Conservation (phyloP, 345 rosid genomes). For the Kernera saxatilis region DNA sequence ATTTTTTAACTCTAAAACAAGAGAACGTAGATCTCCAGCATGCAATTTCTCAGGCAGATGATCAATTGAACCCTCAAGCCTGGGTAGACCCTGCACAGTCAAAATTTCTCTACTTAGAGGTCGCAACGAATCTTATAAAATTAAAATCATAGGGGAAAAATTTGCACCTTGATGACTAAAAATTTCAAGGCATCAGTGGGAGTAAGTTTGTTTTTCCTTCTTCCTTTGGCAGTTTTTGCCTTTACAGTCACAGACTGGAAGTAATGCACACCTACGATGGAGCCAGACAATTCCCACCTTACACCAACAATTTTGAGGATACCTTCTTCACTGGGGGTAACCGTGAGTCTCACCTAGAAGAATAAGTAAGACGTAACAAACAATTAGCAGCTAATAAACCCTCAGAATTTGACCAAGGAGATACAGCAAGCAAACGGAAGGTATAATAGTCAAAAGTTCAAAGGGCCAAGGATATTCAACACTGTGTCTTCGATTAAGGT, state of each 20-base stretch:
- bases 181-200: slow-evolving; percentile 56
- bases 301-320: slow-evolving; percentile 78
- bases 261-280: slow-evolving; percentile 60
- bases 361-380: slow-evolving; percentile 13
- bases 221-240: slow-evolving; percentile 48
- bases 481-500: not conserved
- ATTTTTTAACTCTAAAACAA: slow-evolving; percentile 73
- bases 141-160: not conserved
- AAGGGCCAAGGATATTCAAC: slow-evolving; percentile 2
- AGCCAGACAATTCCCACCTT: slow-evolving; percentile 87
- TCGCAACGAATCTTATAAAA: slow-evolving; percentile 9
- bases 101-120: slow-evolving; percentile 6
- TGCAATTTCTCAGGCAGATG: slow-evolving; percentile 60
- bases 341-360: slow-evolving; percentile 74
- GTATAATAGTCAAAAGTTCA: not conserved
- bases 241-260: slow-evolving; percentile 47
- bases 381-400: not conserved
- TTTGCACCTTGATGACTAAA: slow-evolving; percentile 76
- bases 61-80: slow-evolving; percentile 70
- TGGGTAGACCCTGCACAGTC: slow-evolving; percentile 62
- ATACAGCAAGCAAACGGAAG: not conserved
- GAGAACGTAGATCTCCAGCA: slow-evolving; percentile 69
- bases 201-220: slow-evolving; percentile 47
- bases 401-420: not conserved
- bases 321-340: slow-evolving; percentile 85